phyloP scores from a whole-genome alignment of 257 asterid genomes.

The Gardenia jasminoides region DNA sequence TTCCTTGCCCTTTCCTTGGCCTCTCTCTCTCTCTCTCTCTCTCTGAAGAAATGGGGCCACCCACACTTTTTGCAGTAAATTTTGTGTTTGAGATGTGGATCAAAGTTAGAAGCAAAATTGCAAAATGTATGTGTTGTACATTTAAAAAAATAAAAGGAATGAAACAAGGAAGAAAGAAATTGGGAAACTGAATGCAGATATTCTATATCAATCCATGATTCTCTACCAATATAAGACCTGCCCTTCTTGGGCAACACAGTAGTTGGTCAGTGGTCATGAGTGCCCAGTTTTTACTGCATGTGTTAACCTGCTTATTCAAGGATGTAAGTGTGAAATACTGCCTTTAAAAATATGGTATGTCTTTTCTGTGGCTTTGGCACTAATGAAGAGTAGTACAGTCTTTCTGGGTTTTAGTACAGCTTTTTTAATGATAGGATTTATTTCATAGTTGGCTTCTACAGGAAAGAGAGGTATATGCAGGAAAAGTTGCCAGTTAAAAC shows the following conservation, averaged over 20 bases:
- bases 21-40: background rate
- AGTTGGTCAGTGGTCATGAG: background rate
- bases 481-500: constrained; percentile 75
- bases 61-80: background rate
- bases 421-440: background rate
- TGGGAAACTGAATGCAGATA: background rate
- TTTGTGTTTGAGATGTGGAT: background rate
- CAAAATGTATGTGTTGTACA: too few relatives aligned
- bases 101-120: background rate
- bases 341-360: too few relatives aligned
- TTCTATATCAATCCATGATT: too few relatives aligned
- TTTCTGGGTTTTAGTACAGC: constrained; percentile 6
- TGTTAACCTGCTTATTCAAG: background rate
- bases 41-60: background rate
- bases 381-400: background rate
- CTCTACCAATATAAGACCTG: background rate
- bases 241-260: too few relatives aligned
- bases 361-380: background rate
- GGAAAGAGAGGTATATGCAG: constrained; percentile 47
- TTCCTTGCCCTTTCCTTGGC: background rate
- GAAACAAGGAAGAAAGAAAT: background rate
- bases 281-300: too few relatives aligned
- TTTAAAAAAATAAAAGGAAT: background rate
- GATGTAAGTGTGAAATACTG: too few relatives aligned
- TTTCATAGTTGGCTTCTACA: constrained; percentile 71